Evolutionary conservation across 2,329 filamentous ascomycete genomes (phyloP).

Genomic region (Amauroascus niger): DNA sequence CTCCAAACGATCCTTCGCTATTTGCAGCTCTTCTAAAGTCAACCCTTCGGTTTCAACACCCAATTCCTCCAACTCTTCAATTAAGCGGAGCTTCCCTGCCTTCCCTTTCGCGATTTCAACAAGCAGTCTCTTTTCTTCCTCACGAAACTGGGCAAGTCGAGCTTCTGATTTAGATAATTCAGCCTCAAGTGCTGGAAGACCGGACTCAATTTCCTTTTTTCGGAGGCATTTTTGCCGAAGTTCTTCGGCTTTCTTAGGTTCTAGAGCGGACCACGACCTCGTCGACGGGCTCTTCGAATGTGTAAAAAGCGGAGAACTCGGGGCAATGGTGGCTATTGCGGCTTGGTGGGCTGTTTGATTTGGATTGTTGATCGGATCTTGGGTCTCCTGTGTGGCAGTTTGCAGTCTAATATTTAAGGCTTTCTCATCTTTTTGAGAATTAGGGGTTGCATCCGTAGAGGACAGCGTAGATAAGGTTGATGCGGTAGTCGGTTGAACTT

Average conservation of each 20-base stretch:
- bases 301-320: neutral
- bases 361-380: neutral
- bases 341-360: neutral
- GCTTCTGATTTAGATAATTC: conserved; percentile 34
- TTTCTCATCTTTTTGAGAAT: neutral
- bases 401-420: neutral
- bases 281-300: conserved; percentile 16
- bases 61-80: conserved; percentile 42
- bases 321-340: neutral
- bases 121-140: conserved; percentile 34
- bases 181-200: conserved; percentile 38
- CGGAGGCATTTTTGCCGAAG: conserved; percentile 34
- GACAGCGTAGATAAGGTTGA: neutral
- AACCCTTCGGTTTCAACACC: conserved; percentile 42
- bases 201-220: conserved; percentile 42
- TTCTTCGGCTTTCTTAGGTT: conserved; percentile 22
- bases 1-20: conserved; percentile 21
- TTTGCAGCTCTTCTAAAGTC: conserved; percentile 31
- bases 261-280: conserved; percentile 19
- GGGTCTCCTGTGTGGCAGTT: neutral
- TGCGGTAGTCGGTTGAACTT: conserved; percentile 25
- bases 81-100: conserved; percentile 36
- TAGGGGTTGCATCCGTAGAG: neutral
- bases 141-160: conserved; percentile 25
- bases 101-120: conserved; percentile 40